A percentile compares a stretch with the other conserved stretches of the same genome.
These are phyloP conservation scores for Cyamopsis tetragonoloba DNA, from an alignment of 306 rosid species.

Conservation along the genomic window DNA sequence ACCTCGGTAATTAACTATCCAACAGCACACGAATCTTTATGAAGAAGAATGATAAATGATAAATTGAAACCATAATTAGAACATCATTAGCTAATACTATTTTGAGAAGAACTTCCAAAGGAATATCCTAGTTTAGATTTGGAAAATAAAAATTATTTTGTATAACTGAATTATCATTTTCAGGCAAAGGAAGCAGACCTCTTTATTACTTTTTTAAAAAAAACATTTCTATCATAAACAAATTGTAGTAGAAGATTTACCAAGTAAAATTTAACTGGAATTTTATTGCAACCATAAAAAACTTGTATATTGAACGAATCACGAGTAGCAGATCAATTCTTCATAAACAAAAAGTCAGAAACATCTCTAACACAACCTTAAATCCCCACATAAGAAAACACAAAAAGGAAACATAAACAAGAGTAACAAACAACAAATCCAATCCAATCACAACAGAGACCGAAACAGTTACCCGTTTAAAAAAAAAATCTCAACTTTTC, in stretches of 20 bases:
- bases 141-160: not conserved
- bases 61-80: not conserved
- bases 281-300: slow-evolving; percentile 18
- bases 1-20: not conserved
- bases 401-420: slow-evolving; percentile 9
- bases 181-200: not conserved
- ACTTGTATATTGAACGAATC: slow-evolving; percentile 11
- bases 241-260: not conserved
- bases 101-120: slow-evolving; percentile 12
- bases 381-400: not conserved
- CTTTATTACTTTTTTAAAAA: not conserved
- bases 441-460: slow-evolving; percentile 7
- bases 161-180: slow-evolving; percentile 17
- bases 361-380: slow-evolving; percentile 8
- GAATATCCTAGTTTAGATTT: slow-evolving; percentile 9
- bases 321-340: slow-evolving; percentile 26
- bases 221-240: slow-evolving; percentile 7
- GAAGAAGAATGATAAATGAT: not conserved
- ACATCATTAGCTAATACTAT: not conserved
- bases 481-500: slow-evolving; percentile 21
- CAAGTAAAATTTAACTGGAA: slow-evolving; percentile 11
- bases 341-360: slow-evolving; percentile 16
- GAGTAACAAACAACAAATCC: slow-evolving; percentile 8
- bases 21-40: not conserved
- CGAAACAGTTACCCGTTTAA: slow-evolving; percentile 6